Base-by-base conservation (phyloP, 306 rosid genomes). In the Urtica urens region DNA sequence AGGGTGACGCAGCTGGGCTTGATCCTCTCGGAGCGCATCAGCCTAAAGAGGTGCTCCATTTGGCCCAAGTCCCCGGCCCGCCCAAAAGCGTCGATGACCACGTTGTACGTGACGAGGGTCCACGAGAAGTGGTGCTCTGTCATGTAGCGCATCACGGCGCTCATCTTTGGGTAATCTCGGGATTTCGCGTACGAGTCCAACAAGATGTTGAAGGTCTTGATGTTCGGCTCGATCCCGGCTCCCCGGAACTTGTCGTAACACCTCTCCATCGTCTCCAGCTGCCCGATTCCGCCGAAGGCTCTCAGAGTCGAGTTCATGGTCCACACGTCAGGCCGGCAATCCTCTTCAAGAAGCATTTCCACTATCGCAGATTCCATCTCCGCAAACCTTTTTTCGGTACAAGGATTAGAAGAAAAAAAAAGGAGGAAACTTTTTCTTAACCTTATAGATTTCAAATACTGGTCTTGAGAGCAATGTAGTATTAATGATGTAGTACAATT, bases 121-220 rank as follows among this genome's bases (percentile, higher is more conserved):
- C 97, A 88, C 9, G 97, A 81, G 54, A 72, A 74, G 49, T 81
- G 95, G 70, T 84, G 84, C 62, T 81, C 84, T 59, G 81, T 95
- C 97, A 88, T 88, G 69, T 84, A 88, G 57, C 84, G 84, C 95
- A 88, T 88, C 25, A 84, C 95, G 43, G 92, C 78, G 44, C 97
- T 70, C 97, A 84, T 74, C 63, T 84, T 88, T 30, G 59, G 57
- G 51, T 63, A 88, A 23, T 75, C 71, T 45, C 59, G 68, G 6
- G 74, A 67, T 65, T 88, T 88, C 58, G 83, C 87, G 23, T 84
- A 84, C 42, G 93, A 81, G 72, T 88, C 93, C 38, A 88, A 63
- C 57, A 84, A 82, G 63, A 81, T 84, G 42, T 88, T 88, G 68
- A 84, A 88, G 51, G 97, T 88, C 75, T 68, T 74, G 41, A 84